Percentiles rank a stretch among this genome's conserved stretches.
Evolutionary conservation across 371 early-diverging fungal genomes (phyloP).

Genomic region (Rhizopus delemar): DNA sequence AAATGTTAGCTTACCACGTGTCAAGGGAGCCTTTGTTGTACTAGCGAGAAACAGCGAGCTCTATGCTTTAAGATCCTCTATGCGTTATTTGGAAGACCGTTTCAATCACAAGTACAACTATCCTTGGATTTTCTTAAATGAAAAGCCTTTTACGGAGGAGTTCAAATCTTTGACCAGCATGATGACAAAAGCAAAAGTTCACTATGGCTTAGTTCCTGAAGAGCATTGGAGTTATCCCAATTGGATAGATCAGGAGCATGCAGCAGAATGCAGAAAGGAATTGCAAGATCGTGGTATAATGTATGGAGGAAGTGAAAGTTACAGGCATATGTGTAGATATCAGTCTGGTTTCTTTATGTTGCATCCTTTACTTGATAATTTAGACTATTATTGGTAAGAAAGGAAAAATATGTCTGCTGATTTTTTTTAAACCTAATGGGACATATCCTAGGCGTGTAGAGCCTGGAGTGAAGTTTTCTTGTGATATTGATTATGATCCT

Average conservation of each 20-base stretch:
- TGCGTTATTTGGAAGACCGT: constrained; percentile 78
- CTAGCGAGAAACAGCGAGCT: constrained; percentile 79
- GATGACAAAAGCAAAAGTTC: constrained; percentile 57
- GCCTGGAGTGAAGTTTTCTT: constrained; percentile 85
- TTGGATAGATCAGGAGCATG: constrained; percentile 76
- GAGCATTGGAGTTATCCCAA: constrained; percentile 85
- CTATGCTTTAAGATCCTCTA: constrained; percentile 61
- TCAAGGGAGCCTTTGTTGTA: constrained; percentile 66
- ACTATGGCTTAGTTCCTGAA: constrained; percentile 45
- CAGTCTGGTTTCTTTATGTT: constrained; percentile 87
- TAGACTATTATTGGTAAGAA: constrained; percentile 90
- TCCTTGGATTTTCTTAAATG: constrained; percentile 88
- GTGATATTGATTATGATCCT: constrained; percentile 89
- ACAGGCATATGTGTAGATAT: constrained; percentile 94
- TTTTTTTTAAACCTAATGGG: constrained; percentile 69
- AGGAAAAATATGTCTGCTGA: too few relatives aligned
- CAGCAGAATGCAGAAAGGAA: constrained; percentile 53
- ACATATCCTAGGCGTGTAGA: constrained; percentile 89
- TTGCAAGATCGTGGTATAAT: constrained; percentile 68
- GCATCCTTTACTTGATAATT: constrained; percentile 76
- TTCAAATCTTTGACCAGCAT: constrained; percentile 66
- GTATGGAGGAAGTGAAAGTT: constrained; percentile 85
- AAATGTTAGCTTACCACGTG: constrained; percentile 21
- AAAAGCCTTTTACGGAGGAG: constrained; percentile 77
- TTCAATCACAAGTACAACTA: constrained; percentile 85